Evolutionary conservation across 1,139 yeast species (phyloP).

Genomic region (Candida albicans): DNA sequence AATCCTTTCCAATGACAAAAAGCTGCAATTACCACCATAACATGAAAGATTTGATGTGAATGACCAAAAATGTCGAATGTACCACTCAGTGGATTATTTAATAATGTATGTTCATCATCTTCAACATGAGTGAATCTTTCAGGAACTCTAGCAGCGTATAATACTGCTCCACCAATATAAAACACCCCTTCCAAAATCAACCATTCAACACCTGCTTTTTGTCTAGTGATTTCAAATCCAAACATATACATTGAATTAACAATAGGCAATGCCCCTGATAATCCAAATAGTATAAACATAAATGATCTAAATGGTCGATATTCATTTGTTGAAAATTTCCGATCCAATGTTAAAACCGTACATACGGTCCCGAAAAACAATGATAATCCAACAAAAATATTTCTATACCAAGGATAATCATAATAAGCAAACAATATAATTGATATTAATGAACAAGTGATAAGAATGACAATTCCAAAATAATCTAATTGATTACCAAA

Average conservation of each 20-base stretch:
- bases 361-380: slow-evolving; percentile 60
- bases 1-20: slow-evolving; percentile 70
- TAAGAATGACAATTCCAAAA: slow-evolving; percentile 78
- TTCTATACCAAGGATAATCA: slow-evolving; percentile 45
- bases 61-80: slow-evolving; percentile 73
- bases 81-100: slow-evolving; percentile 24
- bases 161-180: slow-evolving; percentile 74
- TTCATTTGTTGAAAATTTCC: slow-evolving; percentile 62
- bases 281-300: slow-evolving; percentile 79
- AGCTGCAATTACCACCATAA: slow-evolving; percentile 81
- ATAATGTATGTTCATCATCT: slow-evolving; percentile 20
- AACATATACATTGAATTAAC: slow-evolving; percentile 44
- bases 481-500: slow-evolving; percentile 84
- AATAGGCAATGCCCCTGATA: slow-evolving; percentile 76
- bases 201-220: slow-evolving; percentile 60
- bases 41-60: slow-evolving; percentile 86
- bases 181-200: slow-evolving; percentile 66
- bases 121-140: slow-evolving; percentile 69
- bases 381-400: slow-evolving; percentile 50
- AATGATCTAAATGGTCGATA: slow-evolving; percentile 79
- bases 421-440: slow-evolving; percentile 66
- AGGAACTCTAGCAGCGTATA: slow-evolving; percentile 79
- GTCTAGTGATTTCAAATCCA: slow-evolving; percentile 41
- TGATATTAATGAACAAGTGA: slow-evolving; percentile 73
- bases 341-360: slow-evolving; percentile 61